These are phyloP conservation scores for Ceratobasidium sp. DNA, from an alignment of 1,284 basidiomycete species.

Conservation along the genomic window DNA sequence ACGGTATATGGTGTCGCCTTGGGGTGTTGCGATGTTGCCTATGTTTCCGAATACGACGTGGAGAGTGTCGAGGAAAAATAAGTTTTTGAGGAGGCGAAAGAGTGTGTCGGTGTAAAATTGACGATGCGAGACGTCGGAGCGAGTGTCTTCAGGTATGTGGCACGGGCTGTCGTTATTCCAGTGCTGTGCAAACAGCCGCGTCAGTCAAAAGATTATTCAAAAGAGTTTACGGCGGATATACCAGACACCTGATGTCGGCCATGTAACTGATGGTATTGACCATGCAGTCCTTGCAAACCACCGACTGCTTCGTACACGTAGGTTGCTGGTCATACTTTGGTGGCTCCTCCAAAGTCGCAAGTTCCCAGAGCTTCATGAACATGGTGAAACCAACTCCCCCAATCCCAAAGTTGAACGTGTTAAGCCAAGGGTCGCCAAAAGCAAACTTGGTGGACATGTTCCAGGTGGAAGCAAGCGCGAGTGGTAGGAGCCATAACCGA, in stretches of 20 bases:
- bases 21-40: constrained; percentile 17
- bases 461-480: constrained; percentile 34
- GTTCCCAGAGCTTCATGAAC: constrained; percentile 43
- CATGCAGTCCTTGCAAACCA: constrained; percentile 1
- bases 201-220: background rate
- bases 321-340: constrained; percentile 26
- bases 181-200: constrained; percentile 3
- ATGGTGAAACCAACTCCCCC: constrained; percentile 39
- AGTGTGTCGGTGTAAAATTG: constrained; percentile 27
- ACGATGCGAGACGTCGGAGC: constrained; percentile 7
- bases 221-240: background rate
- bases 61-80: constrained; percentile 10
- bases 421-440: constrained; percentile 25
- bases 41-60: constrained; percentile 2
- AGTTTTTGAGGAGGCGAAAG: background rate
- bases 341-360: constrained; percentile 22
- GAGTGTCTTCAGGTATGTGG: constrained; percentile 2
- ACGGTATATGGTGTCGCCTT: constrained; percentile 20
- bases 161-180: constrained; percentile 28
- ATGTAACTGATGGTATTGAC: constrained; percentile 24
- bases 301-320: background rate
- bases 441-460: constrained; percentile 39
- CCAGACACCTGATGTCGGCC: constrained; percentile 19
- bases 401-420: constrained; percentile 42
- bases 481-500: constrained; percentile 39